phyloP scores from a whole-genome alignment of 2,329 filamentous ascomycete species.

The Talaromyces sp. region DNA sequence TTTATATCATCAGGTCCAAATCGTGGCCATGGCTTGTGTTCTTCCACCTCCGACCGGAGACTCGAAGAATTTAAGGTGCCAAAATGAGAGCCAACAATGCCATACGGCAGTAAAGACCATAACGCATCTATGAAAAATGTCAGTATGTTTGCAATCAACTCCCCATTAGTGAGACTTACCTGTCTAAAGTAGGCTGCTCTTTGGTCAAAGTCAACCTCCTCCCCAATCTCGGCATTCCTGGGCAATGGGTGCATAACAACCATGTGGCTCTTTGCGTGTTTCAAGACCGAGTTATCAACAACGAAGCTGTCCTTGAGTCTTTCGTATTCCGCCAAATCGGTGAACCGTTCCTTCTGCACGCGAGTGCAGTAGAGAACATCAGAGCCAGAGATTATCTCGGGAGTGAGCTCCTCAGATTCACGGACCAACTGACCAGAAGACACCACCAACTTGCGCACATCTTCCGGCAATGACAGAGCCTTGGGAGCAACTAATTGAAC shows the following conservation, averaged over 20 bases:
- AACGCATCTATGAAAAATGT: constrained; percentile 72
- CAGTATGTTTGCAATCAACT: constrained; percentile 33
- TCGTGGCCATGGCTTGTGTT: background rate
- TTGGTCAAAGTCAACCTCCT: constrained; percentile 97
- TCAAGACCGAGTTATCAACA: constrained; percentile 84
- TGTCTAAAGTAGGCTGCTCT: constrained; percentile 98
- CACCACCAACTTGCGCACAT: constrained; percentile 69
- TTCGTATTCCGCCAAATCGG: constrained; percentile 77
- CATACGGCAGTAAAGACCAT: constrained; percentile 97
- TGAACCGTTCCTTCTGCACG: constrained; percentile 94
- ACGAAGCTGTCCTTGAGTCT: constrained; percentile 82
- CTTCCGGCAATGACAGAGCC: constrained; percentile 70
- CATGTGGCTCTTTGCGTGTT: constrained; percentile 88
- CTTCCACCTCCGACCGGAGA: background rate
- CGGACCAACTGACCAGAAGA: constrained; percentile 70
- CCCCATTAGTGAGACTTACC: constrained; percentile 61
- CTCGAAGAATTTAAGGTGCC: constrained; percentile 46
- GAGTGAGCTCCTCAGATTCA: constrained; percentile 75
- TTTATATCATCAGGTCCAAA: background rate
- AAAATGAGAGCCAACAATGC: constrained; percentile 91
- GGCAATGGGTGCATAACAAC: constrained; percentile 94
- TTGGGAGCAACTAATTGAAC: constrained; percentile 88
- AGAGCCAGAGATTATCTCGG: constrained; percentile 78
- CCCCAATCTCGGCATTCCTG: constrained; percentile 85
- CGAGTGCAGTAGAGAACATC: constrained; percentile 97